phyloP scores from a whole-genome alignment of 2,329 filamentous ascomycete species.

The Thielaviopsis euricoi region DNA sequence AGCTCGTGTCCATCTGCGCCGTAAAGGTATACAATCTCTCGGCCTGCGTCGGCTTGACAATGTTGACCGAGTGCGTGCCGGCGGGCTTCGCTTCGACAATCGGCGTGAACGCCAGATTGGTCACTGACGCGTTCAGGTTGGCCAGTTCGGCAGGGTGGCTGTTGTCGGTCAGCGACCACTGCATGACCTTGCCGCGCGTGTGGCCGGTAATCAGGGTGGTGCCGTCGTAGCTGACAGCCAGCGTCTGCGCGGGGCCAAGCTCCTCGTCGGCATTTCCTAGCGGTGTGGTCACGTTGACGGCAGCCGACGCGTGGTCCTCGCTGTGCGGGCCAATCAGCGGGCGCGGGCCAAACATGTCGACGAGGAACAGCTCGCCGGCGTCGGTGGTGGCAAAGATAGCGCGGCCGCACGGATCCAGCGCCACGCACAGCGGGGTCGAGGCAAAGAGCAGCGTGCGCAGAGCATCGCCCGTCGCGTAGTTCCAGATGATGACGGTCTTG shows the following conservation, averaged over 20 bases:
- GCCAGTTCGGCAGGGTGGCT: constrained; percentile 50
- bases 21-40: constrained; percentile 49
- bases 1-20: constrained; percentile 38
- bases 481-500: constrained; percentile 84
- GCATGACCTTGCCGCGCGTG: constrained; percentile 56
- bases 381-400: constrained; percentile 69
- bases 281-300: constrained; percentile 36
- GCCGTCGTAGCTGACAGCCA: constrained; percentile 68
- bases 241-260: constrained; percentile 47
- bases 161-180: constrained; percentile 63
- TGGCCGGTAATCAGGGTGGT: constrained; percentile 70
- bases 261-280: constrained; percentile 44
- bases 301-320: constrained; percentile 37
- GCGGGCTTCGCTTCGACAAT: constrained; percentile 19
- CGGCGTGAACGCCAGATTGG: constrained; percentile 62
- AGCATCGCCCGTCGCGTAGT: constrained; percentile 62
- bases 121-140: constrained; percentile 66
- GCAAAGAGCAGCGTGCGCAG: constrained; percentile 72
- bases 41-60: constrained; percentile 68
- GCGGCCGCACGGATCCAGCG: constrained; percentile 68
- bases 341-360: constrained; percentile 51
- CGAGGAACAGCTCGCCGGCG: constrained; percentile 61
- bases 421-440: constrained; percentile 51
- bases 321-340: constrained; percentile 36
- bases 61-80: constrained; percentile 26